These are phyloP conservation scores for Protostelium mycophagum DNA, from an alignment of 78 protist genomes.

Conservation along the genomic window DNA sequence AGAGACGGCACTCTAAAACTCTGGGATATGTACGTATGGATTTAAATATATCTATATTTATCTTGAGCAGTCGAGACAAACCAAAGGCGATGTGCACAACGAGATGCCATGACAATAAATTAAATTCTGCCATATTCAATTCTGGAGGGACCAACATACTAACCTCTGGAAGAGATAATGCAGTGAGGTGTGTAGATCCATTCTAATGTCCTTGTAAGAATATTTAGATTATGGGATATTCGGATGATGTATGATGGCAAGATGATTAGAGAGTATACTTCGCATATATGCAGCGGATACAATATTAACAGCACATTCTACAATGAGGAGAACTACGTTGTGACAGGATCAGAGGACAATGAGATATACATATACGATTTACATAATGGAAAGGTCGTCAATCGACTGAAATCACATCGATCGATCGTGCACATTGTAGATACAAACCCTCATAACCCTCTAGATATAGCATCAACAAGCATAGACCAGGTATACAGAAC, in stretches of 20 bases:
- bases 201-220: neutral
- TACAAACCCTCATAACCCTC: neutral
- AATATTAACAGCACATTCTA: conserved; percentile 30
- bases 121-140: conserved; percentile 16
- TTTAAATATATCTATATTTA: too few species aligned
- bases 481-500: neutral
- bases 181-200: neutral
- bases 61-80: neutral
- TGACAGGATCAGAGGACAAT: conserved; percentile 36
- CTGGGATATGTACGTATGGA: conserved; percentile 30
- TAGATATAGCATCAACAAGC: neutral
- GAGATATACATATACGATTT: conserved; percentile 27
- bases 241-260: conserved; percentile 4
- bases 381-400: neutral
- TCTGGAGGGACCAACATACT: conserved; percentile 9
- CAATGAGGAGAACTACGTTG: conserved; percentile 35
- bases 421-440: neutral
- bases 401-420: neutral
- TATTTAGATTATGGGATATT: conserved; percentile 25
- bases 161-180: conserved; percentile 24
- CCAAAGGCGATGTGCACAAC: neutral
- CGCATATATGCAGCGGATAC: conserved; percentile 34
- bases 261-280: conserved; percentile 8
- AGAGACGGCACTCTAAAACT: conserved; percentile 21
- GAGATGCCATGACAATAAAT: conserved; percentile 15